phyloP scores from a whole-genome alignment of 192 early-diverging fungal species.

The Backusella circina region DNA sequence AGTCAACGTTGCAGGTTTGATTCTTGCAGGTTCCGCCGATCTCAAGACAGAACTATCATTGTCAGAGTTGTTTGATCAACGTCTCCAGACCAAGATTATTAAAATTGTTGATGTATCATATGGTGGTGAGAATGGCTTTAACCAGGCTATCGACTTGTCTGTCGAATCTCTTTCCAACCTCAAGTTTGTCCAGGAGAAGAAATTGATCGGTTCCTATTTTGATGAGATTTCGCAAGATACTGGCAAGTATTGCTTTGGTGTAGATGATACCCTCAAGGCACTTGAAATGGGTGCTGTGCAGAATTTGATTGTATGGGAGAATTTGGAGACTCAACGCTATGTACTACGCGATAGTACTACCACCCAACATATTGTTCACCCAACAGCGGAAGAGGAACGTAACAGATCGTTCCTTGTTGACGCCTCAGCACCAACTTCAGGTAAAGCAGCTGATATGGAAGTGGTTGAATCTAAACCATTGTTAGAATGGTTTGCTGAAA shows the following conservation, averaged over 20 bases:
- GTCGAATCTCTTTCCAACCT: slow-evolving; percentile 91
- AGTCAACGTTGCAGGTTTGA: slow-evolving; percentile 67
- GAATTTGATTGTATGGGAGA: slow-evolving; percentile 96
- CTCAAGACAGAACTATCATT: slow-evolving; percentile 96
- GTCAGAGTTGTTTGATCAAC: slow-evolving; percentile 95
- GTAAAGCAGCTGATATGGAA: slow-evolving; percentile 73
- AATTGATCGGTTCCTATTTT: slow-evolving; percentile 94
- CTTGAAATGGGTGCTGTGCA: slow-evolving; percentile 96
- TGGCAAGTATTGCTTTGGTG: slow-evolving; percentile 94
- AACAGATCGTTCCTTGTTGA: slow-evolving; percentile 65
- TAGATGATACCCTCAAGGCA: slow-evolving; percentile 96
- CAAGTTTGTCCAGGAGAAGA: slow-evolving; percentile 99
- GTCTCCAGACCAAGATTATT: slow-evolving; percentile 83
- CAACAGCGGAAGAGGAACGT: slow-evolving; percentile 84
- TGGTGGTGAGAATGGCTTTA: slow-evolving; percentile 99
- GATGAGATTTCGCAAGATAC: slow-evolving; percentile 96
- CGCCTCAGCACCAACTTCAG: not conserved
- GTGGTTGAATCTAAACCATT: slow-evolving; percentile 74
- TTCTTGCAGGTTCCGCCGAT: slow-evolving; percentile 98
- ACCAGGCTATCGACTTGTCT: slow-evolving; percentile 93
- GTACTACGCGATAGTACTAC: slow-evolving; percentile 71
- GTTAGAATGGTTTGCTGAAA: slow-evolving; percentile 97
- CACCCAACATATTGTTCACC: slow-evolving; percentile 64
- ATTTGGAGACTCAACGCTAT: slow-evolving; percentile 77
- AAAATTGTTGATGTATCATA: slow-evolving; percentile 97